A percentile compares a stretch with the other conserved stretches of the same genome.
Conservation (phyloP, 106 monocot species). For the Ottelia alismoides region DNA sequence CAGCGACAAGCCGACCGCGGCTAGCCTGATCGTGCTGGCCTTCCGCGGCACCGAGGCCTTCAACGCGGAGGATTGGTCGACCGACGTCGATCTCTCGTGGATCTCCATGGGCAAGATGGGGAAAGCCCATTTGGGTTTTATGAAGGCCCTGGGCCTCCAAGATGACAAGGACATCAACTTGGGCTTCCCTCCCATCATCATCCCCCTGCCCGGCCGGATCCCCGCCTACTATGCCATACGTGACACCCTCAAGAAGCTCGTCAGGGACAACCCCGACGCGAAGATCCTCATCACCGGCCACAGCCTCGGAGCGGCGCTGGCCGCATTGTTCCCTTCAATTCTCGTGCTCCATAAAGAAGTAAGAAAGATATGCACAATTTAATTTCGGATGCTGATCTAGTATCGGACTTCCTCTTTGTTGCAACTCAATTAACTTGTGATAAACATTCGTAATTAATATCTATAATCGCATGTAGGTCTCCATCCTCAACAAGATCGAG, state of each 20-base stretch:
- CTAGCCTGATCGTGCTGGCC: conserved; percentile 31
- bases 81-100: conserved; percentile 57
- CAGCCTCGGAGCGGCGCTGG: conserved; percentile 56
- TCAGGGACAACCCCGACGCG: conserved; percentile 26
- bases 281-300: conserved; percentile 47
- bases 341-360: conserved; percentile 28
- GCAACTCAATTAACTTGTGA: too few relatives aligned
- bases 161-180: too few relatives aligned
- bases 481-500: conserved; percentile 22
- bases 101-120: conserved; percentile 25
- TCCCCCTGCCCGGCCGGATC: conserved; percentile 35
- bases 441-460: too few relatives aligned
- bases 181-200: conserved; percentile 47
- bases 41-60: conserved; percentile 57
- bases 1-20: conserved; percentile 32
- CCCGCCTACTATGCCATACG: conserved; percentile 45
- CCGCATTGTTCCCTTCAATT: conserved; percentile 32
- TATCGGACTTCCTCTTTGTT: too few relatives aligned
- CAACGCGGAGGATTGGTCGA: conserved; percentile 39
- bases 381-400: too few relatives aligned
- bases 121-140: conserved; percentile 34
- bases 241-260: conserved; percentile 19
- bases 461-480: too few relatives aligned
- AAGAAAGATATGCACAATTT: too few relatives aligned
- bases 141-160: conserved; percentile 52